Evolutionary conservation across 2,329 filamentous ascomycete genomes (phyloP), one percentile per base, ranked within the genome.

Genomic region (Exophiala sp.): DNA sequence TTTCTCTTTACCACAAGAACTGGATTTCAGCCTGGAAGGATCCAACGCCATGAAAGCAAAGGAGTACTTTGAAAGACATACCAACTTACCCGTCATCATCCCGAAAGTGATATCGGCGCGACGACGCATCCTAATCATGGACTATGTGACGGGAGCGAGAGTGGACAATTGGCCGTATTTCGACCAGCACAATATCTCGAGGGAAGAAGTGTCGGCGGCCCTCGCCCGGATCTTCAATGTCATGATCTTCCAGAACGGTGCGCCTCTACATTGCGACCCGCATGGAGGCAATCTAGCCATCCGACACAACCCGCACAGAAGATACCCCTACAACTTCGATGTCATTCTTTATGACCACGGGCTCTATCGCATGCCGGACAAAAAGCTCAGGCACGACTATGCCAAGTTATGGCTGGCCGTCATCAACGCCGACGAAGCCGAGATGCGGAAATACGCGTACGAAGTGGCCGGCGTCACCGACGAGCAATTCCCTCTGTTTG

Each of bases 321-420:
- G 76, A 32, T 73, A 74, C 51, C 76, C 82, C 32, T 61, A 62
- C 45, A 97, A 97, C 67, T 98, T 98, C 64, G 93, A 98, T 65
- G 80, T 98, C 46, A 85, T 98, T 48, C 78, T 98, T 2, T 98
- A 98, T 71, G 93, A 98, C 64, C 93, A 98, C 67, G 94, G 93
- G 2, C 77, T 98, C 2, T 98, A 98, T 69, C 86, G 94, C 50
- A 88, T 95, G 60, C 97, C 97, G 45, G 87, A 90, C 0, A 73
- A 82, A 49, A 71, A 80, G 1, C 70, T 96, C 22, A 83, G 89
- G 45, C 81, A 89, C 19, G 87, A 85, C 14, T 98, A 98, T 63
- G 93, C 93, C 45, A 95, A 96, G 68, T 85, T 98, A 66, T 98
- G 93, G 93, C 81, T 98, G 9, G 90, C 93, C 3, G 88, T 98